Percentiles rank a stretch among this genome's conserved stretches.
Conservation (phyloP, 768 basidiomycete genomes). For the Lactarius sanguifluus region DNA sequence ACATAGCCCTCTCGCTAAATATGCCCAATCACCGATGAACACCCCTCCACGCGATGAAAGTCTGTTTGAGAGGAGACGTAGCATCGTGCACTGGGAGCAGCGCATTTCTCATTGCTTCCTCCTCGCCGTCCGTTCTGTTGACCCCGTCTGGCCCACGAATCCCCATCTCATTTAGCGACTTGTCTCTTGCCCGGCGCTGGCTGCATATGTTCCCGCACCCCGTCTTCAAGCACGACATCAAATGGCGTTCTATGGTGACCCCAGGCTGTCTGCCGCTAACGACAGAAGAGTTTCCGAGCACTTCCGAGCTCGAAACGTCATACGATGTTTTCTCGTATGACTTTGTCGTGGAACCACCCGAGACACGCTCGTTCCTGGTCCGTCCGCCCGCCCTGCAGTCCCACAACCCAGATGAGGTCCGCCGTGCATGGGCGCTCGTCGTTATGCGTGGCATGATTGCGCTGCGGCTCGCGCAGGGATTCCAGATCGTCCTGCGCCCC, state of each 20-base stretch:
- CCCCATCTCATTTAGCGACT: slow-evolving; percentile 58
- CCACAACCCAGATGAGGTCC: slow-evolving; percentile 54
- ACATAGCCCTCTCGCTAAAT: slow-evolving; percentile 43
- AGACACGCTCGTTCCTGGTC: slow-evolving; percentile 86
- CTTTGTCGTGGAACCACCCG: slow-evolving; percentile 79
- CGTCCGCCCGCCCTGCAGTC: slow-evolving; percentile 53
- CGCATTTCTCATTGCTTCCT: slow-evolving; percentile 39
- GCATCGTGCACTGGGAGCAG: slow-evolving; percentile 43
- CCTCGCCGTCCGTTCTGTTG: slow-evolving; percentile 48
- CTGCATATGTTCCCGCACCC: slow-evolving; percentile 79
- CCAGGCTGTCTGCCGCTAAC: slow-evolving; percentile 90
- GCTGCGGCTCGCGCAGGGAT: slow-evolving; percentile 88
- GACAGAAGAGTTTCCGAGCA: slow-evolving; percentile 82
- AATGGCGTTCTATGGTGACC: slow-evolving; percentile 86
- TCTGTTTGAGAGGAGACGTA: slow-evolving; percentile 53
- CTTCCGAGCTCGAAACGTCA: slow-evolving; percentile 67
- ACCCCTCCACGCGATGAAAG: slow-evolving; percentile 72
- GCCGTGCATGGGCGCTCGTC: slow-evolving; percentile 69
- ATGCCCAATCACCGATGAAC: slow-evolving; percentile 60
- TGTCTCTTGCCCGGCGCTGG: slow-evolving; percentile 85
- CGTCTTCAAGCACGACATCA: slow-evolving; percentile 78
- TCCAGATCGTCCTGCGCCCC: slow-evolving; percentile 81
- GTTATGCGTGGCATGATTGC: slow-evolving; percentile 95
- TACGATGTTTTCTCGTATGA: slow-evolving; percentile 87
- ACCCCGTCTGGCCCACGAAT: slow-evolving; percentile 70